Conservation (phyloP, 176 grass and related monocot genomes). For the Oryza glaberrima region DNA sequence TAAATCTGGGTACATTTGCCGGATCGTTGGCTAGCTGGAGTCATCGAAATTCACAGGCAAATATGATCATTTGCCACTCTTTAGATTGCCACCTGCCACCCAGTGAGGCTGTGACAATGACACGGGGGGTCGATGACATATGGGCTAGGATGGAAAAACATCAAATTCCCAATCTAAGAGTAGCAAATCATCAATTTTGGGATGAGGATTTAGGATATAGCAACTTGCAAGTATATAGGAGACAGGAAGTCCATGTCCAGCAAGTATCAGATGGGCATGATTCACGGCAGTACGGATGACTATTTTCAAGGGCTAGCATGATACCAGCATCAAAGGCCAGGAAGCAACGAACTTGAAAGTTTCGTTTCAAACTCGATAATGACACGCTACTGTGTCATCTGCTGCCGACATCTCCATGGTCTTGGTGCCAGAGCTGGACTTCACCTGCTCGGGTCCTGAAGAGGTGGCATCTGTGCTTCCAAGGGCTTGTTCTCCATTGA, state of each 20-base stretch:
- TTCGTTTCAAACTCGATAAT: no score
- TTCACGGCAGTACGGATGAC: background rate
- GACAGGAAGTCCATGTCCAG: no score
- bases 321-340: no score
- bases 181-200: no score
- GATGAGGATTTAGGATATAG: background rate
- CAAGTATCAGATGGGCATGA: background rate
- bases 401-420: background rate
- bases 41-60: background rate
- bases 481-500: background rate
- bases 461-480: background rate
- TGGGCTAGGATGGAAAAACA: no score
- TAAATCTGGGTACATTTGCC: background rate
- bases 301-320: background rate
- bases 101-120: no score
- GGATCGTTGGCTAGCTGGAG: background rate
- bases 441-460: background rate
- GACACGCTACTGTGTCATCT: background rate
- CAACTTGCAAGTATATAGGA: background rate
- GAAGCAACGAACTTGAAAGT: no score
- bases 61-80: no score
- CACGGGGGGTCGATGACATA: no score
- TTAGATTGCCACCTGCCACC: no score
- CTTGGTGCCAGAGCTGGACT: background rate
- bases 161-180: no score